Percentiles rank a stretch among this genome's conserved stretches.
Evolutionary conservation across 352 stramenopile genomes (phyloP).

Genomic region (Phytophthora meadii): DNA sequence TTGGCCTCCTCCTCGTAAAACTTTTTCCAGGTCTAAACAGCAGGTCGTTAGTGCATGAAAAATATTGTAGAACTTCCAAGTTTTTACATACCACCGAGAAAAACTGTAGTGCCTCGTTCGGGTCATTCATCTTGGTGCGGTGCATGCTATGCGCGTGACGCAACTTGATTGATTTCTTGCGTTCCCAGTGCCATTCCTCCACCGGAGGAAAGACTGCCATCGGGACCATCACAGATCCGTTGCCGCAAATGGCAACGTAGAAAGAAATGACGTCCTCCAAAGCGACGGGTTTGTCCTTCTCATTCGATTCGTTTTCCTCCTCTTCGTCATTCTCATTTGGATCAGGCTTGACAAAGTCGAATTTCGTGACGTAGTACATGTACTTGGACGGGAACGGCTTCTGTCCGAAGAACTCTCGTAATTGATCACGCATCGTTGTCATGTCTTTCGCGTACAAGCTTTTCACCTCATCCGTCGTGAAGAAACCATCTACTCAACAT

Average conservation of each 20-base stretch:
- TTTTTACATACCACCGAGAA: constrained; percentile 67
- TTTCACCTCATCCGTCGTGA: constrained; percentile 71
- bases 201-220: constrained; percentile 87
- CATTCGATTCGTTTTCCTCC: constrained; percentile 32
- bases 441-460: constrained; percentile 77
- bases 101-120: constrained; percentile 81
- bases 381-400: constrained; percentile 87
- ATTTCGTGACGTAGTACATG: constrained; percentile 86
- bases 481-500: constrained; percentile 52
- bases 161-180: constrained; percentile 85
- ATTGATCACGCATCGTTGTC: constrained; percentile 61
- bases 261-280: constrained; percentile 80
- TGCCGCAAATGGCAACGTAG: constrained; percentile 88
- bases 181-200: constrained; percentile 86
- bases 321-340: constrained; percentile 46
- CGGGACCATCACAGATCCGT: constrained; percentile 86
- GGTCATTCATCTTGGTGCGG: constrained; percentile 72
- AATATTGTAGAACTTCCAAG: not conserved
- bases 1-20: constrained; percentile 90
- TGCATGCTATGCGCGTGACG: constrained; percentile 85
- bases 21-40: constrained; percentile 81
- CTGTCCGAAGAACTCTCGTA: constrained; percentile 83
- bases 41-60: not conserved
- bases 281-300: constrained; percentile 19
- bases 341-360: constrained; percentile 81